phyloP scores from a whole-genome alignment of 176 grass and related monocot genomes.

The Calamus simplicifolius region DNA sequence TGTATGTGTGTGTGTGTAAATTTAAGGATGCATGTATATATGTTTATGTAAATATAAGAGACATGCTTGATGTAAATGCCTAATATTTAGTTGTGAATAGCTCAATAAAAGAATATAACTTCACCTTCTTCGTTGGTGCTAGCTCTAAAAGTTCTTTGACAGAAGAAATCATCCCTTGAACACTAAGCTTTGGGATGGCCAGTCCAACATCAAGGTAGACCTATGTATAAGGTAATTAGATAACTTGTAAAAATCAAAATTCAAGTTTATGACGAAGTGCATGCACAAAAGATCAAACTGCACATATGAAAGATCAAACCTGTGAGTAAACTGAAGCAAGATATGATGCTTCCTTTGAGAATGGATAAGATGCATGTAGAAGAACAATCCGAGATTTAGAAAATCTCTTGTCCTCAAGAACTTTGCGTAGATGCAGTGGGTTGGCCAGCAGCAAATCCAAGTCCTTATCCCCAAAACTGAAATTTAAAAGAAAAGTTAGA shows the following conservation, averaged over 20 bases:
- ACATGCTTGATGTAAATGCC: no score
- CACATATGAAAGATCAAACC: slow-evolving; percentile 26
- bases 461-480: slow-evolving; percentile 95
- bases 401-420: slow-evolving; percentile 90
- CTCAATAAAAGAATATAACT: not conserved
- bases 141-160: slow-evolving; percentile 82
- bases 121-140: slow-evolving; percentile 85
- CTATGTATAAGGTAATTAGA: slow-evolving; percentile 20
- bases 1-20: no score
- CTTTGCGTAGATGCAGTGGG: slow-evolving; percentile 65
- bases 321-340: slow-evolving; percentile 96
- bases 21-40: no score
- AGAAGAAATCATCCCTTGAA: slow-evolving; percentile 87
- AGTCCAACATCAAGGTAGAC: slow-evolving; percentile 99
- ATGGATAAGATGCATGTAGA: slow-evolving; percentile 96
- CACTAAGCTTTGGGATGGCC: slow-evolving; percentile 89
- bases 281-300: not conserved
- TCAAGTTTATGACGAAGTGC: no score
- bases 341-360: slow-evolving; percentile 98
- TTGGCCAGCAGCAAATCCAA: slow-evolving; percentile 80
- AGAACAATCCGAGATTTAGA: slow-evolving; percentile 75
- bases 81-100: no score
- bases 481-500: slow-evolving; percentile 16
- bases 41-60: no score
- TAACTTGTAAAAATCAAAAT: no score